These are phyloP conservation scores for Crepidotus variabilis DNA, from an alignment of 768 basidiomycete species.

Conservation along the genomic window DNA sequence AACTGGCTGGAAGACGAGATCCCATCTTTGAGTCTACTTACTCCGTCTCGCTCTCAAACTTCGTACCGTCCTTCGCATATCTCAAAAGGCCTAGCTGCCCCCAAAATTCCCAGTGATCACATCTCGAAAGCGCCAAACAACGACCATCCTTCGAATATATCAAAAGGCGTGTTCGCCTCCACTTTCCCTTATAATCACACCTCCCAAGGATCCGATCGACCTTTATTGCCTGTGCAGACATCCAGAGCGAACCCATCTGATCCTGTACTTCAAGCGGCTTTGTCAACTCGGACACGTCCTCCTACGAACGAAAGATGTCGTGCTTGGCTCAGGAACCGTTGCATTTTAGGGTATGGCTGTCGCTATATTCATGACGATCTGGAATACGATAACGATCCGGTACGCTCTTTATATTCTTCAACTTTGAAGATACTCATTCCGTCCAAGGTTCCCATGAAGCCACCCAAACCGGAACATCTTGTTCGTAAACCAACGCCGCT, in stretches of 20 bases:
- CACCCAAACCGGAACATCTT: not conserved
- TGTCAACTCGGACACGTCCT: conserved; percentile 7
- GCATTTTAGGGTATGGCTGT: conserved; percentile 24
- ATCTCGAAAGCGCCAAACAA: no score
- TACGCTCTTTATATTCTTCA: conserved; percentile 10
- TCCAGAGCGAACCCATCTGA: not conserved
- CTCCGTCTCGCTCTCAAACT: not conserved
- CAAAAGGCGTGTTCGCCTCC: not conserved
- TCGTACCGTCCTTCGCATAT: no score
- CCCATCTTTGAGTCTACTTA: not conserved
- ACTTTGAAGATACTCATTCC: not conserved
- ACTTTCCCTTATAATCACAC: not conserved
- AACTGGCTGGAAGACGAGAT: not conserved
- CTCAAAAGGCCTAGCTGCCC: no score
- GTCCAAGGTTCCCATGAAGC: not conserved
- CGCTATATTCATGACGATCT: conserved; percentile 27
- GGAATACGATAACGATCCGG: conserved; percentile 26
- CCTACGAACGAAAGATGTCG: conserved; percentile 19
- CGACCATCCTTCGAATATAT: not conserved
- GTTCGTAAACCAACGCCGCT: not conserved
- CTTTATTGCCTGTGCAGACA: not conserved
- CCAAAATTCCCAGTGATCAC: no score
- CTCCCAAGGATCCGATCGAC: not conserved
- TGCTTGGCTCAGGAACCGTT: conserved; percentile 23
- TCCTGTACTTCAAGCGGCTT: not conserved